A percentile compares a stretch with the other conserved stretches of the same genome.
phyloP scores from a whole-genome alignment of 2,329 filamentous ascomycete genomes.

The Myriangium duriaei region DNA sequence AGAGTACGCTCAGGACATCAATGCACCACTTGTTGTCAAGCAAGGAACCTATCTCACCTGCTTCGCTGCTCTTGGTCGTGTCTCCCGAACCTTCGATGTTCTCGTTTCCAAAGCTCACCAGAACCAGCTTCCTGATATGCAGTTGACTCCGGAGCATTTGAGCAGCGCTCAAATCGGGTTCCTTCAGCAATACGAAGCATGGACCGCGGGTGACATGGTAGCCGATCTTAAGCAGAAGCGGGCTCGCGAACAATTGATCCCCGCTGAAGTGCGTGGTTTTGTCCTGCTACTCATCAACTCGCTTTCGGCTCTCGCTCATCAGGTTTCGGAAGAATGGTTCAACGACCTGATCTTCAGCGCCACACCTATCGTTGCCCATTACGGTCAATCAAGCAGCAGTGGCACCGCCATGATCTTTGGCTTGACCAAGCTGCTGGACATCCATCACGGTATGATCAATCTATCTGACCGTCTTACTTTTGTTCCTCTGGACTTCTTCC shows the following conservation, averaged over 20 bases:
- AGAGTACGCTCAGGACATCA: conserved; percentile 39
- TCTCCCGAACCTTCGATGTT: conserved; percentile 29
- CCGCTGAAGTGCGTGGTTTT: conserved; percentile 25
- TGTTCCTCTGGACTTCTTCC: conserved; percentile 27
- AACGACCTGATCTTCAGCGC: conserved; percentile 32
- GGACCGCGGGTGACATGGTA: conserved; percentile 18
- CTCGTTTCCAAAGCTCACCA: conserved; percentile 29
- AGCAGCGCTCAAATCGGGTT: conserved; percentile 22
- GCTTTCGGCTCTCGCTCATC: conserved; percentile 19
- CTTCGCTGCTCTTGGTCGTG: conserved; percentile 24
- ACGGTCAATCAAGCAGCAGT: conserved; percentile 15
- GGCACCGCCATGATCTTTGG: conserved; percentile 29
- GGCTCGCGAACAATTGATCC: conserved; percentile 10
- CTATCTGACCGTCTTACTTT: conserved; percentile 12
- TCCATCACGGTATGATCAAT: conserved; percentile 24
- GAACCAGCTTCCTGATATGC: conserved; percentile 33
- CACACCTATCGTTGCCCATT: conserved; percentile 25
- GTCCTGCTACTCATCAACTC: conserved; percentile 22
- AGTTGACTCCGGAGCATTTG: conserved; percentile 22
- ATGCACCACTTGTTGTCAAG: conserved; percentile 27
- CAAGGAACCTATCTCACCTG: conserved; percentile 26
- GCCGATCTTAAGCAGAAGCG: conserved; percentile 10
- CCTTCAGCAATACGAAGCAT: conserved; percentile 23
- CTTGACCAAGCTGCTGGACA: conserved; percentile 33
- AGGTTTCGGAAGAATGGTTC: conserved; percentile 29